Base-by-base conservation (phyloP, 768 basidiomycete species). In the Boletus coccyginus region DNA sequence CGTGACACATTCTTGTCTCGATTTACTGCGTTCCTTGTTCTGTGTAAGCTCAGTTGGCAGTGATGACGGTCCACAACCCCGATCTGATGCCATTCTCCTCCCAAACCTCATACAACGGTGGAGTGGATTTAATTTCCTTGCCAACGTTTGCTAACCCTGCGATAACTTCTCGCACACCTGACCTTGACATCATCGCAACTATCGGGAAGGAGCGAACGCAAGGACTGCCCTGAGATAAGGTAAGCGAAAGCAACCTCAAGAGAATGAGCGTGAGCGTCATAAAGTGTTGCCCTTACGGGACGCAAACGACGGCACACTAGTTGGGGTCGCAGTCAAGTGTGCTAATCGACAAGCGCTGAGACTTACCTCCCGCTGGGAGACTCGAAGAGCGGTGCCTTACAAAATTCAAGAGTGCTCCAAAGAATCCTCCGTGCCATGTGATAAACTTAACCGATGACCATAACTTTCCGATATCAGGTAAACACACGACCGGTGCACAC, bases 301-400 rank as follows among this genome's bases (percentile, higher is more conserved):
- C 27, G 32, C 32, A 8, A n/a, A 14, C n/a, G 29, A 48, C 21
- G 19, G 12, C 41, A 29, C n/a, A 17, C 41, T 10, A 16, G 8
- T 19, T 32, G 10, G 7, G 48, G 3, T 54, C 14, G 10, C 50
- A 31, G 31, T 13, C 9, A 21, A 24, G 7, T 9, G 21, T 19
- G 29, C 29, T 55, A 29, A 41, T 49, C 19, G 38, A n/a, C 21
- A 21, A 31, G 13, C 32, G 9, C 14, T 27, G 31, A 19, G 21
- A 69, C 77, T 59, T 53, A 85, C 86, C 85, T 73, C 87, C 86
- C 3, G 83, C 85, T 3, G 80, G 78, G 31, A 86, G 65, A 3
- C 64, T 51, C 62, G 78, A 82, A 9, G 44, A 50, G 1, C 62
- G 60, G 14, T 81, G 75, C 0, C 77, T 79, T 19, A 81, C 63